These are phyloP conservation scores for Lasiodiplodia sp. DNA, from an alignment of 2,329 filamentous ascomycete genomes.

Conservation along the genomic window DNA sequence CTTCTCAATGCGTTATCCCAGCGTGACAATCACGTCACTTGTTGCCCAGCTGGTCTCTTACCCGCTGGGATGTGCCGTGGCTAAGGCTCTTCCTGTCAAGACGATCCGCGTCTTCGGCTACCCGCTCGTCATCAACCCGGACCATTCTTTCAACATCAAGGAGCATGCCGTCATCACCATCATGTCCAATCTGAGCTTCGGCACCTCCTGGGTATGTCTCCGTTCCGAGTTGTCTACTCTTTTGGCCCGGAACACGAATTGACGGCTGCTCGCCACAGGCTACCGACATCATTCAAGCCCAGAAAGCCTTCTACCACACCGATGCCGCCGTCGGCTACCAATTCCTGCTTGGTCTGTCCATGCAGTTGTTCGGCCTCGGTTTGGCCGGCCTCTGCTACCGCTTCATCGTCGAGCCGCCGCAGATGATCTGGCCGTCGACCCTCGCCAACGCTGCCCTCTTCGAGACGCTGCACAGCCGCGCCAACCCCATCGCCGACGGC, in stretches of 20 bases:
- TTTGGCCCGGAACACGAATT: background rate
- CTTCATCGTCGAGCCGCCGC: conserved; percentile 39
- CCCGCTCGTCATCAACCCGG: conserved; percentile 55
- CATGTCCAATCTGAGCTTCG: conserved; percentile 62
- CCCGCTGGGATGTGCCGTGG: conserved; percentile 37
- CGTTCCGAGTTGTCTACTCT: background rate
- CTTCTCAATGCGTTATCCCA: conserved; percentile 45
- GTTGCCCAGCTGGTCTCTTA: conserved; percentile 45
- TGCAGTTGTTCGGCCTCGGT: conserved; percentile 63
- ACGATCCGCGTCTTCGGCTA: conserved; percentile 24
- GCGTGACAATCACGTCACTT: conserved; percentile 65
- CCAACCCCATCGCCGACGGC: conserved; percentile 44
- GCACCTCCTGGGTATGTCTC: conserved; percentile 62
- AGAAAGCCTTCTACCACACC: conserved; percentile 71
- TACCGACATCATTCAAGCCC: conserved; percentile 39
- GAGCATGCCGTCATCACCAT: conserved; percentile 68
- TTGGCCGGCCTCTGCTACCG: conserved; percentile 36
- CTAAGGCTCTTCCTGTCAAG: conserved; percentile 22
- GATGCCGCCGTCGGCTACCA: conserved; percentile 72
- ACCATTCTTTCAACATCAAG: conserved; percentile 65
- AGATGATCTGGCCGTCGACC: conserved; percentile 39
- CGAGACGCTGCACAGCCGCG: conserved; percentile 40
- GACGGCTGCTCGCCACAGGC: background rate
- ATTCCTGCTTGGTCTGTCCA: conserved; percentile 70
- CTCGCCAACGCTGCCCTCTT: conserved; percentile 37